Evolutionary conservation across 441 rosid species (phyloP), one percentile per base, ranked within the genome.

Genomic region (Gossypium gossypioides): DNA sequence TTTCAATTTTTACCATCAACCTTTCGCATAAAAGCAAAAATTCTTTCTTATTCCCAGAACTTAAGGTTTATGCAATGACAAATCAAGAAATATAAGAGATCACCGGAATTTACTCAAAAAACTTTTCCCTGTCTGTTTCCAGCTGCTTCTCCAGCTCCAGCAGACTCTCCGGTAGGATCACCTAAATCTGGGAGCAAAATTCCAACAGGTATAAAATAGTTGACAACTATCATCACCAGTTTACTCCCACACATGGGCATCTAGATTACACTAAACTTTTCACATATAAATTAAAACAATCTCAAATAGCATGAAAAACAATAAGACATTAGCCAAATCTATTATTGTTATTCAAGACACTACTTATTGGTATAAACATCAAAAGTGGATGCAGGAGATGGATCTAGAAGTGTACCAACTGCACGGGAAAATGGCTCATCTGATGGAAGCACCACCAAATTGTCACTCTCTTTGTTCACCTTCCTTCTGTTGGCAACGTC

Each of bases 81-180:
- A 58, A 58, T 58, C 40, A 58, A 2, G 63, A 58, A 25, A 25
- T 25, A 58, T 13, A 52, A 24, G 29, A 27, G 22, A 19, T 25
- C 7, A n/a, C 34, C 13, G 51, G 52, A 58, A 58, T 57, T 16
- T 18, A 51, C 46, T 65, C 54, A 13, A 27, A 24, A 34, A 0
- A 6, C 9, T 34, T 22, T 60, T 24, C 21, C 10, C 59, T 40
- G 56, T 24, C 3, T 72, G 59, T 73, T 51, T 9, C 34, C 89
- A 92, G 97, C 86, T 78, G 85, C 85, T 74, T 85, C 96, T 76
- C 89, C 87, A 15, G 83, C 89, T 2, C 89, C 87, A 24, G 81
- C 93, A 1, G 87, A 70, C 68, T 79, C 96, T 68, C 97, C 97
- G 16, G 78, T 86, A 54, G 95, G 75, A 63, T 63, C 90, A 78